These are phyloP conservation scores for Colletotrichum liriopes DNA, from an alignment of 2,329 filamentous ascomycete genomes.

Conservation along the genomic window DNA sequence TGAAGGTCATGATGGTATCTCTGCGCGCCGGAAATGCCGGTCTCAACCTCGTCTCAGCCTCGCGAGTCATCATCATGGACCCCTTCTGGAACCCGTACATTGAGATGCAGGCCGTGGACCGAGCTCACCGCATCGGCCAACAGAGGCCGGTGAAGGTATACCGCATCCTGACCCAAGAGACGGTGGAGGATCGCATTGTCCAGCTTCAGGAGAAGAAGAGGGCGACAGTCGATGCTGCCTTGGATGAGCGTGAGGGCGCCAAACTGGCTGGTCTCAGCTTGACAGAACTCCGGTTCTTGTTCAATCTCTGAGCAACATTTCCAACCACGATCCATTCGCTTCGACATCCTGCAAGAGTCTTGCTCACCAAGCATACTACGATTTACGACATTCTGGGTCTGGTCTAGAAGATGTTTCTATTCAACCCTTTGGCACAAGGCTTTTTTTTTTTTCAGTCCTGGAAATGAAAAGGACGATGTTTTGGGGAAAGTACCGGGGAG, in stretches of 20 bases:
- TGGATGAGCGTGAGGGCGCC: conserved; percentile 82
- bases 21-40: conserved; percentile 88
- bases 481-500: conserved; percentile 8
- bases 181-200: conserved; percentile 91
- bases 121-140: conserved; percentile 91
- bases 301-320: conserved; percentile 54
- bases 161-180: conserved; percentile 81
- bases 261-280: conserved; percentile 77
- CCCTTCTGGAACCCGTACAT: conserved; percentile 97
- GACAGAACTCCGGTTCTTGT: conserved; percentile 80
- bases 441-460: neutral
- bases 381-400: conserved; percentile 3
- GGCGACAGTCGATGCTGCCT: conserved; percentile 81
- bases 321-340: neutral
- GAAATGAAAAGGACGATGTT: neutral
- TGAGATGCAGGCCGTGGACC: conserved; percentile 92
- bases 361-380: neutral
- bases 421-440: conserved; percentile 1
- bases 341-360: neutral
- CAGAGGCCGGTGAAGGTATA: conserved; percentile 82
- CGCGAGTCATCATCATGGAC: conserved; percentile 90
- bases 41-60: conserved; percentile 87
- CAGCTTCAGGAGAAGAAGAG: conserved; percentile 85
- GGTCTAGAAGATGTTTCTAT: neutral
- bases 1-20: conserved; percentile 82